These are phyloP conservation scores for Hanseniaspora valbyensis DNA, from an alignment of 805 yeast genomes.

Conservation along the genomic window DNA sequence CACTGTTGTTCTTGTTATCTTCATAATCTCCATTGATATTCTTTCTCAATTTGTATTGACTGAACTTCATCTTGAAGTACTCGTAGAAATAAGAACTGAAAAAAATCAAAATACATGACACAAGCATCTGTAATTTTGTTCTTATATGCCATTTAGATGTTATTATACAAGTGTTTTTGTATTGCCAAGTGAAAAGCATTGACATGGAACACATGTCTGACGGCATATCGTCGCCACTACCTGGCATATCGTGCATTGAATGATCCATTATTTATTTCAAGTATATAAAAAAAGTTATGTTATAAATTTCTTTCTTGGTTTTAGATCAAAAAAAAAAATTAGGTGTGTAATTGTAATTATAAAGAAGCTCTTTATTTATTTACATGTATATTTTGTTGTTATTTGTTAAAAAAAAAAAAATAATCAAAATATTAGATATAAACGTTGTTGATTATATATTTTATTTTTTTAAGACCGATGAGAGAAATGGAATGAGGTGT, in stretches of 20 bases:
- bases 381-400: no score
- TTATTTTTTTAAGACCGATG: no score
- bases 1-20: constrained; percentile 12
- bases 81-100: constrained; percentile 51
- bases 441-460: no score
- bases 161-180: constrained; percentile 59
- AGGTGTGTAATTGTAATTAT: no score
- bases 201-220: constrained; percentile 41
- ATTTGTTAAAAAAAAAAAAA: no score
- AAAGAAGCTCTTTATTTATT: no score
- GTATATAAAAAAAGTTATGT: no score
- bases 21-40: neutral
- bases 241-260: constrained; percentile 18
- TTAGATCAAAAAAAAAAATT: no score
- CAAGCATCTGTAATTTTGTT: constrained; percentile 39
- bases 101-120: constrained; percentile 42
- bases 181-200: constrained; percentile 74
- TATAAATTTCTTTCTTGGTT: no score
- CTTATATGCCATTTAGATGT: constrained; percentile 73
- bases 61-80: constrained; percentile 32
- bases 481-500: no score
- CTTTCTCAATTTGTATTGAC: constrained; percentile 13
- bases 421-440: no score
- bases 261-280: constrained; percentile 16
- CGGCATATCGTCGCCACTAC: constrained; percentile 18